Evolutionary conservation across 2,329 filamentous ascomycete genomes (phyloP).

Genomic region (Cladophialophora chaetospira): DNA sequence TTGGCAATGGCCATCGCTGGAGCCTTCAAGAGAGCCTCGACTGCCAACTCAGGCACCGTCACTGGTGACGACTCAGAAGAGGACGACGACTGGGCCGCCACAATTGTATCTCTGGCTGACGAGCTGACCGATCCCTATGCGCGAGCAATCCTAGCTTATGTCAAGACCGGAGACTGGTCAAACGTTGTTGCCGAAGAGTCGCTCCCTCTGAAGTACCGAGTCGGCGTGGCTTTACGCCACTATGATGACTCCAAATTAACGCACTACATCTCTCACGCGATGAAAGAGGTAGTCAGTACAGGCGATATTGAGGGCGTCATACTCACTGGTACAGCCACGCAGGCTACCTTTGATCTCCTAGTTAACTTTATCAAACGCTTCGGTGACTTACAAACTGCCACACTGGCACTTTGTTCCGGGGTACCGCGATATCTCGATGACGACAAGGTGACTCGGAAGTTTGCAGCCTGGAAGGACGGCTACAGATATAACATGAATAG

Average conservation of each 20-base stretch:
- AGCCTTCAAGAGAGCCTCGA: constrained; percentile 38
- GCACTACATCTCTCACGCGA: constrained; percentile 58
- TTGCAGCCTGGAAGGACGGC: constrained; percentile 62
- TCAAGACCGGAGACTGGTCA: constrained; percentile 62
- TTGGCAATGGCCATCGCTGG: constrained; percentile 56
- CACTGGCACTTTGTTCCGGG: constrained; percentile 55
- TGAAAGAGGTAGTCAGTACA: constrained; percentile 51
- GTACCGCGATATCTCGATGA: constrained; percentile 62
- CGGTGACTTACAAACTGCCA: constrained; percentile 64
- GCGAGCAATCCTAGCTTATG: constrained; percentile 61
- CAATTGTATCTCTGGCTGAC: constrained; percentile 63
- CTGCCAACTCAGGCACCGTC: constrained; percentile 4
- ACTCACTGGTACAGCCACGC: constrained; percentile 61
- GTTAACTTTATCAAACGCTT: constrained; percentile 62
- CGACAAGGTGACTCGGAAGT: constrained; percentile 53
- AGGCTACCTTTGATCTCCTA: constrained; percentile 59
- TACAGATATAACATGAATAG: constrained; percentile 63
- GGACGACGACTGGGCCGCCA: constrained; percentile 61
- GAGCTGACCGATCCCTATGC: constrained; percentile 64
- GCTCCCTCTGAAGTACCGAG: constrained; percentile 60
- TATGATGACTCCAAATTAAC: constrained; percentile 49
- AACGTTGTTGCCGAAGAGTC: constrained; percentile 60
- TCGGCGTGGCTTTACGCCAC: constrained; percentile 62
- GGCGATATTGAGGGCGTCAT: constrained; percentile 64
- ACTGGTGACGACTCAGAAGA: constrained; percentile 36